Base-by-base conservation (phyloP, 345 rosid species). In the Physaria fendleri region DNA sequence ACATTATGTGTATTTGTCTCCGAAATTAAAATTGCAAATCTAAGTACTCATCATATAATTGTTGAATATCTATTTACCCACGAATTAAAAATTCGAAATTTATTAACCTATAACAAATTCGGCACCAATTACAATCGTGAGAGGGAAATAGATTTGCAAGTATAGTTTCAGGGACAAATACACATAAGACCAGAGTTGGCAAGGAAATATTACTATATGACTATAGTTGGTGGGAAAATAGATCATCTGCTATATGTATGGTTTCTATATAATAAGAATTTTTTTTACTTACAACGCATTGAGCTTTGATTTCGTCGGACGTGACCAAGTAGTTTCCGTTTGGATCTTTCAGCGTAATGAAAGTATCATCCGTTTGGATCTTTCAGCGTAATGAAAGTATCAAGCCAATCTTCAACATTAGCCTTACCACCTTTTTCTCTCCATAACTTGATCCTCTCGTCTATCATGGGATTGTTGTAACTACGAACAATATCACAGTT, bases 391-490 rank as follows among this genome's bases (percentile, higher is more conserved):
- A 65, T 65, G 65, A 71, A 37, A 1, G 51, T 50, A 65, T 65
- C 75, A 13, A 71, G 44, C 64, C 64, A 71, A 51, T 71, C 75
- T 57, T 71, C 70, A 63, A 71, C 61, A 42, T 40, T 35, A 6
- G 63, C 27, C 34, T 56, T 63, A 23, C 58, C 70, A 24, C 54
- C 65, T 48, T 56, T 63, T 3, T 42, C 40, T 11, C 75, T 57
- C 75, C 75, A 71, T 14, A 63, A 28, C 20, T 33, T n/a, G 6
- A 71, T 16, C 33, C 66, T 71, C 25, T 71, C 73, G 13, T 76
- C 68, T 14, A 77, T 61, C n/a, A 77, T 56, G 1, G 78, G 80
- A 37, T 77, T 62, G 27, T 80, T 69, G 23, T 68, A 77, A 23
- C 72, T 74, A 5, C 72, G 35, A 72, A 56, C 25, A 24, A 32